Conservation (phyloP, 164 flowering plant genomes). For the Platanus orientalis region DNA sequence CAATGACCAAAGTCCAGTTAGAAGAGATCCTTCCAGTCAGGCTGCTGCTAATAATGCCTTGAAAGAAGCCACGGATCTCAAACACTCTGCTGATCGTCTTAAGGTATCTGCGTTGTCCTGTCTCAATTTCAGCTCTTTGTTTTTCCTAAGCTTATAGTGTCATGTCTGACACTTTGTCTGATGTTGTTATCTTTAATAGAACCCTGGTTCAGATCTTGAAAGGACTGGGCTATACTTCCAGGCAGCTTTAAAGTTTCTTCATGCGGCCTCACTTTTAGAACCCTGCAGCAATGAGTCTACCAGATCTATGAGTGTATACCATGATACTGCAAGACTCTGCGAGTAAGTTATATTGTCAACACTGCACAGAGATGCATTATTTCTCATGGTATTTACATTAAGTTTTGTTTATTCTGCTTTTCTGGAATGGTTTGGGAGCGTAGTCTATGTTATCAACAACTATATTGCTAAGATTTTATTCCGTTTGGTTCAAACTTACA, state of each 20-base stretch:
- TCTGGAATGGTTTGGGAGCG: not conserved
- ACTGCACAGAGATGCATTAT: not conserved
- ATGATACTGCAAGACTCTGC: conserved; percentile 82
- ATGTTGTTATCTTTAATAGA: conserved; percentile 35
- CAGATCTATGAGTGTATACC: conserved; percentile 58
- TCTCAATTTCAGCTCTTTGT: not conserved
- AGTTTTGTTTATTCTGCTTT: not conserved
- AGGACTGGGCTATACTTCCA: conserved; percentile 65
- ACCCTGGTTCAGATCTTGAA: conserved; percentile 52
- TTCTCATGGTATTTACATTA: not conserved
- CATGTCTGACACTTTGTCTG: not conserved
- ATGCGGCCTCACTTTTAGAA: conserved; percentile 76
- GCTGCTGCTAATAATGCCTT: conserved; percentile 62
- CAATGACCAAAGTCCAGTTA: conserved; percentile 61
- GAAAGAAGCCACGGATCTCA: conserved; percentile 87
- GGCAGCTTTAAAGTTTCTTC: conserved; percentile 92
- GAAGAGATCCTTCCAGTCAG: conserved; percentile 65
- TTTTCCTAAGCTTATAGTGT: conserved; percentile 8
- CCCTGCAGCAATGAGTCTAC: conserved; percentile 46
- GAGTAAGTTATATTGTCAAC: conserved; percentile 47
- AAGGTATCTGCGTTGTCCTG: conserved; percentile 42
- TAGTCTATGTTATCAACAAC: not conserved
- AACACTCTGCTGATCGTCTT: conserved; percentile 86
- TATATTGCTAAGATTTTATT: not conserved
- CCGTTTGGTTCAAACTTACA: no score